Evolutionary conservation across 768 basidiomycete genomes (phyloP), one percentile per base, ranked within the genome.

Genomic region (Kwoniella europaea): DNA sequence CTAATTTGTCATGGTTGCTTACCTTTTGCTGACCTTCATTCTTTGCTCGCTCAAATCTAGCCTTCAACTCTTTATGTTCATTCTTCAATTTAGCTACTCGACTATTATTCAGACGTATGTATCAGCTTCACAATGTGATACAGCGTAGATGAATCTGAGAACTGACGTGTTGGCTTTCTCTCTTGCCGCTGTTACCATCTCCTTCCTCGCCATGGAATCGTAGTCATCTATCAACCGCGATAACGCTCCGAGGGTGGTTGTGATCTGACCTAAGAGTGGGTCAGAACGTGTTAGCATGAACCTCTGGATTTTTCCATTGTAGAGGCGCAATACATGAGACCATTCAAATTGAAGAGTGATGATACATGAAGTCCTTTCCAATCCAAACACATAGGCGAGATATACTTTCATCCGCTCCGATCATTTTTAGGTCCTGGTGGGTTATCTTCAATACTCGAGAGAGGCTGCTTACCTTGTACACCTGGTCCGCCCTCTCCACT

Each of bases 221-320:
- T 96, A 98, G 80, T 99, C 97, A 71, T 98, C 95, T 73, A 98
- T 90, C 65, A 97, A 94, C 68, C 97, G 86, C 61, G 92, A 90
- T 88, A 98, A 90, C 2, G 94, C 94, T 29, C 93, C 89, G n/a
- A 99, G 86, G 10, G 93, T 94, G n/a, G 95, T 94, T 42, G 93
- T 92, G 84, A 99, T 94, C 88, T 98, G 96, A 84, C 95, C 95
- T 95, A 42, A 27, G 13, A 46, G 15, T 24, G 20, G 15, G 29
- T 4, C 42, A 13, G 13, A 22, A 53, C 16, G 20, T 18, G 54
- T 35, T 4, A 35, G 35, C 27, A 24, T 24, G 24, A 24, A 24
- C 24, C 24, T 24, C 24, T 24, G 24, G 24, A 24, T 24, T 24
- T 24, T 24, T 24, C 24, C 24, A 24, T 24, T 24, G 24, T 24